Evolutionary conservation across 257 asterid genomes (phyloP).

Genomic region (Solanum acaule): DNA sequence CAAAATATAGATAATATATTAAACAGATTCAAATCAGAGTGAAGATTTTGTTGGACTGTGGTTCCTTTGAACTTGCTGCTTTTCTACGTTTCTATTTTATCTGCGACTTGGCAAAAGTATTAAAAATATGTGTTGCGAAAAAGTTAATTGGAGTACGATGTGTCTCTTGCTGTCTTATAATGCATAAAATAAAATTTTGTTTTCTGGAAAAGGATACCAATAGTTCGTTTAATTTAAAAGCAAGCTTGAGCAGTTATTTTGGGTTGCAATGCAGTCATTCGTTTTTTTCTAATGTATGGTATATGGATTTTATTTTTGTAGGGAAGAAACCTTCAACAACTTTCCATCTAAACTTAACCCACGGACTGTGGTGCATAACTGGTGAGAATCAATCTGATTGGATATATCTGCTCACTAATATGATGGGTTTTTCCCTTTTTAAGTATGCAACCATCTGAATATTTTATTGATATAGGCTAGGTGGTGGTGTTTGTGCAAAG

Average conservation of each 20-base stretch:
- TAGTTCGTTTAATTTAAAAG: background rate
- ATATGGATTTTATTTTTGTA: conserved; percentile 16
- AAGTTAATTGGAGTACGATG: background rate
- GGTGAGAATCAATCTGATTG: conserved; percentile 36
- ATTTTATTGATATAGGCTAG: conserved; percentile 43
- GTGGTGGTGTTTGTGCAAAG: conserved; percentile 69
- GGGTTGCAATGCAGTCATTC: background rate
- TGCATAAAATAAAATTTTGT: background rate
- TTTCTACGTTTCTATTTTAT: background rate
- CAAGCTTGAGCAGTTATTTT: background rate
- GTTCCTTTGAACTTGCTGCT: background rate
- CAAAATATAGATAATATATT: background rate
- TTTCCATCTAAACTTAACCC: conserved; percentile 63
- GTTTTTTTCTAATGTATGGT: background rate
- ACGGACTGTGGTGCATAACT: conserved; percentile 77
- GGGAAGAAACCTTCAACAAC: conserved; percentile 90
- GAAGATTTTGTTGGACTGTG: background rate
- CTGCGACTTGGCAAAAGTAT: background rate
- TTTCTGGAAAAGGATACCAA: background rate
- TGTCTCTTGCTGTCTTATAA: background rate
- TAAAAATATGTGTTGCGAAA: background rate
- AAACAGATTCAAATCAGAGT: background rate
- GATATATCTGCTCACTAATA: background rate
- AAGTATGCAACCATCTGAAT: background rate
- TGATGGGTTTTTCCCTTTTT: background rate